phyloP scores from a whole-genome alignment of 2,329 filamentous ascomycete species.

The Ophiostoma triangulosporum region DNA sequence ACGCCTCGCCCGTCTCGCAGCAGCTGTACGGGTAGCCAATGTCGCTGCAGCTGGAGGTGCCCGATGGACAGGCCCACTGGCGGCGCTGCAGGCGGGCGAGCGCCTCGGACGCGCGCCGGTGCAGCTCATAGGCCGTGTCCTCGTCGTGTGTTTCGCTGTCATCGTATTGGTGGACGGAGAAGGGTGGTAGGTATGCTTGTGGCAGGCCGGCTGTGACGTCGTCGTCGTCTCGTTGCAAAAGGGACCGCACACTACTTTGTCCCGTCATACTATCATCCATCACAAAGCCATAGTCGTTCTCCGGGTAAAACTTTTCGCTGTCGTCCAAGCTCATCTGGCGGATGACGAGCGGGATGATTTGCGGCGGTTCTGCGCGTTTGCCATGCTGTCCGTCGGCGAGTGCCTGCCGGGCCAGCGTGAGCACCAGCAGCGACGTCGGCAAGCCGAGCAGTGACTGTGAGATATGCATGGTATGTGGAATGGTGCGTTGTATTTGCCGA shows the following conservation, averaged over 20 bases:
- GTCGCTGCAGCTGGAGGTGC: constrained; percentile 48
- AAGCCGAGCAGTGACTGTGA: constrained; percentile 9
- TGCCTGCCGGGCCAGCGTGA: constrained; percentile 27
- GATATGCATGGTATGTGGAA: constrained; percentile 9
- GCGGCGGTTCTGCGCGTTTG: constrained; percentile 11
- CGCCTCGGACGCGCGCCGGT: constrained; percentile 32
- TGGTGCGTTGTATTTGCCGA: too few species aligned
- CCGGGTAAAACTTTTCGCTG: constrained; percentile 59
- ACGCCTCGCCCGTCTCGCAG: constrained; percentile 52
- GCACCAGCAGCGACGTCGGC: constrained; percentile 29
- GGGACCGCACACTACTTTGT: too few species aligned
- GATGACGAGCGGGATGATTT: constrained; percentile 42
- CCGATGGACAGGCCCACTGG: constrained; percentile 51
- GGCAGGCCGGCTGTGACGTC: too few species aligned
- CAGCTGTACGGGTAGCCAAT: constrained; percentile 60
- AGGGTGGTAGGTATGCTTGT: constrained; percentile 33
- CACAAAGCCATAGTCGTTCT: constrained; percentile 43
- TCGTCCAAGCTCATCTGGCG: constrained; percentile 60
- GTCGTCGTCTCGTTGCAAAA: neutral
- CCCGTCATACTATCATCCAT: too few species aligned
- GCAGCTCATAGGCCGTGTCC: constrained; percentile 17
- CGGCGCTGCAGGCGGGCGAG: constrained; percentile 39
- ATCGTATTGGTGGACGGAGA: constrained; percentile 30
- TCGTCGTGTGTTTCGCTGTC: constrained; percentile 8
- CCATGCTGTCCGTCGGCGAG: constrained; percentile 22